Base-by-base conservation (phyloP, 306 rosid species). In the Inga leiocalycina region DNA sequence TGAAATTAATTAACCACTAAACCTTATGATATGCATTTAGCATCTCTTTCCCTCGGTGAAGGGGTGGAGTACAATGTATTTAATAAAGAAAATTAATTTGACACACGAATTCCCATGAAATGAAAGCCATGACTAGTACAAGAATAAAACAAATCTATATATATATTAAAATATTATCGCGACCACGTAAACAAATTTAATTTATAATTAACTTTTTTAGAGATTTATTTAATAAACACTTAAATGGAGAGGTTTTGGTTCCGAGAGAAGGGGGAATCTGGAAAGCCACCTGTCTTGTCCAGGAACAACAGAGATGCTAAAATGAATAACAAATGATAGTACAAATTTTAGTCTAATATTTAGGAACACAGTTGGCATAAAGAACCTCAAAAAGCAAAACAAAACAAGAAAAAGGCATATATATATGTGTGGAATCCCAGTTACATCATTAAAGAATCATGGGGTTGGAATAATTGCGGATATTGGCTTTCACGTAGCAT, bases 401-500 rank as follows among this genome's bases (percentile, higher is more conserved):
- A 43, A 59, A 49, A 49, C 54, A 49, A 54, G 20, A 54, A 9
- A 54, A 54, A 7, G 20, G 11, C 8, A 68, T 2, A 48, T 12
- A 35, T 67, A 4, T 27, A 68, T 19, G 34, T 66, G 34, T 65
- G 71, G 54, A 17, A 20, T 74, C 48, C 6, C 27, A 68, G 27
- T 37, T 37, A 37, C 48, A 52, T 68, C 14, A 37, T 68, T 35
- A 19, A 37, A 68, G 7, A 68, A 66, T 16, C 15, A 67, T n/a
- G 9, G 17, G 27, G 2, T 70, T n/a, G 13, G 32, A 34, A 70
- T 41, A 17, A 69, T 65, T 48, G 75, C 65, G 81, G 74, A 70
- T 70, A 44, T 87, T 85, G 88, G 83, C 59, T 65, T 20, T 46
- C 15, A 79, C 61, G 75, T 51, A 27, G 49, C 67, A 39, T 79